Evolutionary conservation across 768 basidiomycete genomes (phyloP), one percentile per base, ranked within the genome.

Genomic region (Cystobasidium tubakii): DNA sequence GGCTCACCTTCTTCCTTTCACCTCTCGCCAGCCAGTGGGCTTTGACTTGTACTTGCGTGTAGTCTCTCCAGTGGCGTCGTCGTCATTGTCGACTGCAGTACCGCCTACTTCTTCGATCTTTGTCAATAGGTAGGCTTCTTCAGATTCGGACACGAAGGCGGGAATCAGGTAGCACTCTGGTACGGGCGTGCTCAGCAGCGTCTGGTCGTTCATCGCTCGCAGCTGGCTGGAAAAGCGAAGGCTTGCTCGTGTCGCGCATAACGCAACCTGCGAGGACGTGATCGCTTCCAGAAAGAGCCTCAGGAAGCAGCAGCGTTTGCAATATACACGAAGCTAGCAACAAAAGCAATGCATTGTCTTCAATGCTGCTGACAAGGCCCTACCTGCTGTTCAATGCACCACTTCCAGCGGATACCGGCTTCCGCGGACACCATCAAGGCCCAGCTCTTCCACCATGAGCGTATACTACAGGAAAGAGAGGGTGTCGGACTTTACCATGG

Each of bases 401-500:
- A 60, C 27, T 75, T 72, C 29, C 71, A 72, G 23, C 54, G 60
- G 31, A 19, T 75, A 12, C 57, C 66, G 34, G 67, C 70, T 31
- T 62, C 74, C 17, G 19, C 1, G 54, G 36, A 60, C 34, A 72
- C 71, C 36, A 31, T 75, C 36, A 70, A 69, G 27, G 90, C 90
- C 0, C 83, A 90, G 19, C 83, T 93, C 0, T 92, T 90, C 79
- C 84, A 86, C 17, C 91, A 92, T 71, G 95, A 98, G 81, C 86
- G 87, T 55, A 83, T 90, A 34, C 82, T 90, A 1, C 84, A 86
- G 7, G 86, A 85, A 55, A 91, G 92, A 79, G 89, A 91, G 55
- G 83, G 83, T 64, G 88, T 97, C 4, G 94, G 94, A 0, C 88
- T 98, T 70, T 98, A 98, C 79, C 88, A 93, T 77, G 92, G 91